These are phyloP conservation scores for Solanum lycopersicoides DNA, from an alignment of 257 asterid genomes.

Conservation along the genomic window DNA sequence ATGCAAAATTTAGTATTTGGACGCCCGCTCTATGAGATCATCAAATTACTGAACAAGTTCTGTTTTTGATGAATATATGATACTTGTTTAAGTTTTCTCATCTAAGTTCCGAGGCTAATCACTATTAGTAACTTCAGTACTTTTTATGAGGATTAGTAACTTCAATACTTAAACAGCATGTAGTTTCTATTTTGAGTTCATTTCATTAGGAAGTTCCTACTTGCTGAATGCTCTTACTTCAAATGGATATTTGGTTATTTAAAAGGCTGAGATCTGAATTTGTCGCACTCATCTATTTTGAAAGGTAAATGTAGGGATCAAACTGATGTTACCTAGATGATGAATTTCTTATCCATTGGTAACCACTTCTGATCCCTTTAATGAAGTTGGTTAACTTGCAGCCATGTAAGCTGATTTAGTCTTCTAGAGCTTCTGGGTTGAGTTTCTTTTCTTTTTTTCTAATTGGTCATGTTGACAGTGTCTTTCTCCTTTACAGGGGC, in stretches of 20 bases:
- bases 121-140: not conserved
- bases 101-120: not conserved
- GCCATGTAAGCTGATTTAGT: not conserved
- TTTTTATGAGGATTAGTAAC: not conserved
- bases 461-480: not conserved
- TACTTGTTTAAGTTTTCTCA: not conserved
- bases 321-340: not conserved
- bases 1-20: not conserved
- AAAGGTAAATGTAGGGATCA: not conserved
- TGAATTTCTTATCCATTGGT: not conserved
- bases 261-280: not conserved
- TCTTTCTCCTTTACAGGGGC: not conserved
- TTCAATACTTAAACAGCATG: not conserved
- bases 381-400: not conserved
- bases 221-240: not conserved
- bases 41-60: not conserved
- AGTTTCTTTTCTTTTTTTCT: not conserved
- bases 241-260: not conserved
- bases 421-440: not conserved
- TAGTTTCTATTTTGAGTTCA: not conserved
- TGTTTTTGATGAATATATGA: not conserved
- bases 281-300: not conserved
- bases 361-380: not conserved
- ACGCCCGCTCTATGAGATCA: not conserved
- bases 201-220: not conserved